Base-by-base conservation (phyloP, 2,329 filamentous ascomycete species). In the Fusarium sp. region DNA sequence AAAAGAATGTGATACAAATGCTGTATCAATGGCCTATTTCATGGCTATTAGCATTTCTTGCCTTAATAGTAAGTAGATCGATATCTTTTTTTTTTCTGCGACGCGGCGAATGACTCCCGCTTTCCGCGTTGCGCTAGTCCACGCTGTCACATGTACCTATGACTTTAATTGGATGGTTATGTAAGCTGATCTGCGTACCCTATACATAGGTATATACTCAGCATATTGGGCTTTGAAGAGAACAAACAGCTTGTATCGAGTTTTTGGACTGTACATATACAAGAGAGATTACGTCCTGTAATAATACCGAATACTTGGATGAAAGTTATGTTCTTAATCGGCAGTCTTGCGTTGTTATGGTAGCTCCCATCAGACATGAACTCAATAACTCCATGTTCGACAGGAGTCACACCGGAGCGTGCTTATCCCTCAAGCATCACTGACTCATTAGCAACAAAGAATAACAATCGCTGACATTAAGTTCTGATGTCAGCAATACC, bases 91-190 rank as follows among this genome's bases (percentile, higher is more conserved):
- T 67, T 69, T 65, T 65, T 51, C n/a, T 12, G 41, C n/a, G 20
- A 58, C 67, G 47, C 67, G 68, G 63, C 54, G 51, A 65, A 57
- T 70, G 68, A 70, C 67, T 70, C 63, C 32, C 49, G 37, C 46
- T 56, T 56, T 44, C 65, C 68, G 68, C 46, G 64, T 61, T 66
- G n/a, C 51, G 37, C 67, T 68, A 57, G 47, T 48, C 51, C 60
- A 42, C 68, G 68, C 32, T 65, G 56, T 71, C 68, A 71, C 67
- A 65, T 70, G 68, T 22, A 20, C 20, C 20, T 20, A 24, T 25
- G 20, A 40, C 18, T 44, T 59, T 45, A 59, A 45, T 20, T 63
- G 45, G n/a, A n/a, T 22, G n/a, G 30, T 41, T 42, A 40, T 32
- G 27, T 53, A 51, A 41, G n/a, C 5, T 9, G 3, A 2, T 2